Base-by-base conservation (phyloP, 2,329 filamentous ascomycete species). In the Nemania sp. region DNA sequence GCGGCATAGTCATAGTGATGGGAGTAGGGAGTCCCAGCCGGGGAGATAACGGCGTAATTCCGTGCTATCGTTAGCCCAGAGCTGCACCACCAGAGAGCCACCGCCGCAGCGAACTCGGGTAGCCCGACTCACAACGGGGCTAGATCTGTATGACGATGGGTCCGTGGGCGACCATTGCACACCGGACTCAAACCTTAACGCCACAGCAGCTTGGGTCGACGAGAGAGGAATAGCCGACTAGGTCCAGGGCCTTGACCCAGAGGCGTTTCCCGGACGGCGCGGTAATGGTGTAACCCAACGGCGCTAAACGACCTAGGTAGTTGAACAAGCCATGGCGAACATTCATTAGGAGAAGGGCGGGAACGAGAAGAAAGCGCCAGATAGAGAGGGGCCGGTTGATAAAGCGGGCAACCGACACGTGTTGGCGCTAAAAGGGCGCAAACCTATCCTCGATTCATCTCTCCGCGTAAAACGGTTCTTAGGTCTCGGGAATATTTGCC, bases 181-280 rank as follows among this genome's bases (percentile, higher is more conserved):
- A 25, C 29, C 46, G 58, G 53, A 9, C n/a, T 40, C 54, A 61
- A 63, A 63, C 61, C 54, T 58, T 63, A 63, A 63, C 60, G 60
- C 60, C 60, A 63, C 60, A 54, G 32, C 11, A 49, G 13, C 29
- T 46, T 46, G 11, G 52, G 25, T 48, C 39, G 29, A 57, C 54
- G 9, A 58, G 54, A 55, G 37, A 21, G 54, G 58, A 55, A 61
- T 57, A 54, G 58, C 32, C 42, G 17, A 47, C 34, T n/a, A n/a
- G n/a, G n/a, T 54, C 21, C 47, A 54, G 12, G 39, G 20, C n/a
- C 13, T 50, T 37, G 37, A 25, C n/a, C 39, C 20, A 43, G 21
- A 18, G 46, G 57, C 32, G 15, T 46, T 43, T 50, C 18, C 43
- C n/a, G 42, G 40, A 50, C 18, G 29, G 32, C 13, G 17, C 52